A percentile compares a stretch with the other conserved stretches of the same genome.
Conservation (phyloP, 345 rosid genomes). For the Syzygium aromaticum region DNA sequence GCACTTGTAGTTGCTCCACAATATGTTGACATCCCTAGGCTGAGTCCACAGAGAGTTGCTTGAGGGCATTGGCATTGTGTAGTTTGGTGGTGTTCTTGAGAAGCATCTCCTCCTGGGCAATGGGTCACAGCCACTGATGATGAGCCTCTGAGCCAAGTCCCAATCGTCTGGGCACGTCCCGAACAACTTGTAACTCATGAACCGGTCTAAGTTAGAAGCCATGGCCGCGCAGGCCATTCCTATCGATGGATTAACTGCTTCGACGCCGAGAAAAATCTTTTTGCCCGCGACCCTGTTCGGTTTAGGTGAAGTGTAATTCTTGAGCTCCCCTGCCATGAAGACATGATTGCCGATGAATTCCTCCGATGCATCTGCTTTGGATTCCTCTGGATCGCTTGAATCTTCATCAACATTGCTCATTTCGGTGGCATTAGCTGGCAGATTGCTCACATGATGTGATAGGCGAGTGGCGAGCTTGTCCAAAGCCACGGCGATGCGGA, state of each 20-base stretch:
- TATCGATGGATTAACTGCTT: conserved; percentile 30
- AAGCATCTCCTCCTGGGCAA: conserved; percentile 51
- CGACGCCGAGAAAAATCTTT: conserved; percentile 41
- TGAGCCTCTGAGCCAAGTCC: conserved; percentile 41
- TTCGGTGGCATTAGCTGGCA: conserved; percentile 1
- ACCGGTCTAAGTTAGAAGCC: conserved; percentile 22
- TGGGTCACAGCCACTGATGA: conserved; percentile 38
- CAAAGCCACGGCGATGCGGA: conserved; percentile 25
- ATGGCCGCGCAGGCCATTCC: conserved; percentile 25
- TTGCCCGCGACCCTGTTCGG: conserved; percentile 25
- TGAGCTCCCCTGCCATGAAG: conserved; percentile 35
- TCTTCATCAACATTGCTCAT: conserved; percentile 22
- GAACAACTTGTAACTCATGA: conserved; percentile 32
- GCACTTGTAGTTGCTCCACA: conserved; percentile 50
- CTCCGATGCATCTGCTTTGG: conserved; percentile 12
- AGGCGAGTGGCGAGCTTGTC: conserved; percentile 35
- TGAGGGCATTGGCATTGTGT: conserved; percentile 17
- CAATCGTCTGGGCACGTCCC: conserved; percentile 39
- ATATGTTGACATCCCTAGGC: conserved; percentile 27
- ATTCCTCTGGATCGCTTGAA: conserved; percentile 20
- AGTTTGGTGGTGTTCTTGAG: conserved; percentile 29
- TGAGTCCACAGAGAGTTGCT: conserved; percentile 37
- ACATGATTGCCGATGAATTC: neutral
- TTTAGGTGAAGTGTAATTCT: conserved; percentile 30
- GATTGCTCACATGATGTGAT: conserved; percentile 1